Evolutionary conservation across 768 basidiomycete species (phyloP), one percentile per base, ranked within the genome.

Genomic region (Bullera alba): DNA sequence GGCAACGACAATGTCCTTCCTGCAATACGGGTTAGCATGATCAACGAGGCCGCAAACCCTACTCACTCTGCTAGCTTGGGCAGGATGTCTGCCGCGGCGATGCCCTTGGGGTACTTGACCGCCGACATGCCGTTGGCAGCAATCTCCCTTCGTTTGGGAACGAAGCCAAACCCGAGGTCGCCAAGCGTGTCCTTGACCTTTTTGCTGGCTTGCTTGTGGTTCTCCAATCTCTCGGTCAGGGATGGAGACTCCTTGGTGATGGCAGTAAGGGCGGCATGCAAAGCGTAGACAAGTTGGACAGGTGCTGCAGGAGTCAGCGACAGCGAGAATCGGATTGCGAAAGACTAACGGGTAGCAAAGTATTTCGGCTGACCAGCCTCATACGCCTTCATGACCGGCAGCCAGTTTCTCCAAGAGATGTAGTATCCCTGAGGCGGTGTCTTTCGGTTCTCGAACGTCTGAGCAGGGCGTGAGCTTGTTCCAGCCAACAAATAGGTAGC

Each of bases 81-180:
- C 39, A 96, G 55, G 25, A 97, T 73, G 60, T 93, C 87, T 5
- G 80, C 73, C 0, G 86, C 84, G 22, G 74, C 74, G n/a, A 92
- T 66, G 4, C 89, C 91, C 0, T 83, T 79, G 12, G 95, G 95
- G 65, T 81, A 86, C 73, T 63, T 60, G 34, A 87, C 83, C 35
- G 91, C 92, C 5, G 85, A 87, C 95, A 99, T 96, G 34, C 93
- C 92, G 66, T 92, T 93, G 2, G 95, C 92, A 16, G 85, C 79
- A 51, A 80, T 77, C 2, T 77, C 74, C 1, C 80, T 76, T 23
- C 78, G 75, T 10, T 80, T 65, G 6, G 92, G 81, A 6, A 97
- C 77, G 64, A 75, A 60, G 30, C 76, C 82, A 59, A 96, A 75
- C 2, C 89, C 91, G 36, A 93, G 76, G 19, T 74, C 76, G 36